phyloP scores from a whole-genome alignment of 1,139 yeast genomes.

The Yamadazyma epiphylla region DNA sequence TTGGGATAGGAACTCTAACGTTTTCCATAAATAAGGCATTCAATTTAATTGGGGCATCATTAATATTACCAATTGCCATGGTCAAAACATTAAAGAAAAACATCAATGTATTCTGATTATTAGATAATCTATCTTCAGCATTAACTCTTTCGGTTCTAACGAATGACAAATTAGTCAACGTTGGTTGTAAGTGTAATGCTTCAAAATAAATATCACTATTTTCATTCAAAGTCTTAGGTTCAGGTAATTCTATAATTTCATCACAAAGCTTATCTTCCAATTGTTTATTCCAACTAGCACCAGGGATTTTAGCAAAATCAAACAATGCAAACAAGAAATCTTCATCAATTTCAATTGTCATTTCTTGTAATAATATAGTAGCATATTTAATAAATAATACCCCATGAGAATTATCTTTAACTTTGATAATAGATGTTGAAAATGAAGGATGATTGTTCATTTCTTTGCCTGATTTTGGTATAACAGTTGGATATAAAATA shows the following conservation, averaged over 20 bases:
- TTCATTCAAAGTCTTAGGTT: slow-evolving; percentile 57
- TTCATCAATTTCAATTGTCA: slow-evolving; percentile 91
- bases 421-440: slow-evolving; percentile 77
- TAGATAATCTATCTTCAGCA: slow-evolving; percentile 49
- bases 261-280: slow-evolving; percentile 59
- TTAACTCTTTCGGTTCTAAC: slow-evolving; percentile 83
- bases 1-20: slow-evolving; percentile 79
- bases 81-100: slow-evolving; percentile 83
- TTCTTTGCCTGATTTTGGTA: slow-evolving; percentile 82
- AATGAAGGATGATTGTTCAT: slow-evolving; percentile 88
- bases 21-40: slow-evolving; percentile 88
- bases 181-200: slow-evolving; percentile 87
- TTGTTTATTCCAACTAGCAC: slow-evolving; percentile 62
- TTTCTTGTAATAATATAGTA: slow-evolving; percentile 80
- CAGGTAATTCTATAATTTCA: slow-evolving; percentile 61
- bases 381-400: slow-evolving; percentile 89
- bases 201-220: slow-evolving; percentile 86
- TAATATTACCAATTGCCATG: slow-evolving; percentile 96
- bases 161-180: slow-evolving; percentile 84
- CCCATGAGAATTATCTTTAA: slow-evolving; percentile 88
- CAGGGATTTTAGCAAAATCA: slow-evolving; percentile 71
- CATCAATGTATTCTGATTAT: slow-evolving; percentile 61
- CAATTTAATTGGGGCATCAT: slow-evolving; percentile 91
- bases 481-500: slow-evolving; percentile 83
- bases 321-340: slow-evolving; percentile 81